Base-by-base conservation (phyloP, 176 grass and related monocot genomes). In the Ensete glaucum region DNA sequence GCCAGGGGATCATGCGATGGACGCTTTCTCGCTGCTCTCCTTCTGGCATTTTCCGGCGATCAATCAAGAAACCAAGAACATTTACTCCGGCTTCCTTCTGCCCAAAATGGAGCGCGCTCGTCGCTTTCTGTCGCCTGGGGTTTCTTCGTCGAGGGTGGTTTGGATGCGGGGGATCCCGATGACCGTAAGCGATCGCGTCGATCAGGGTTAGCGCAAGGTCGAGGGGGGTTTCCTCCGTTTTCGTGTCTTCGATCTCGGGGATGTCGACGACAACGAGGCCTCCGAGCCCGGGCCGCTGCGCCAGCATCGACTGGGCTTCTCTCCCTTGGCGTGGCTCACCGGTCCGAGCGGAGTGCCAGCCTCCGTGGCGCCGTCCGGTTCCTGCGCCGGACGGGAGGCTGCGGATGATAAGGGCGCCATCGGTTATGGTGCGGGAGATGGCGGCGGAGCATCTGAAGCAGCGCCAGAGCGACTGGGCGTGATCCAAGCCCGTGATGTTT, bases 381-480 rank as follows among this genome's bases (percentile, higher is more conserved):
- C 20, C 75, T 77, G n/a, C 75, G 60, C 1, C 60, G 48, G 57
- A 34, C 75, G 11, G 52, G 75, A 11, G 25, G n/a, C 48, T 60
- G 43, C 57, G 57, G 15, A 64, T 51, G 59, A 64, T 65, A 60
- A 59, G 75, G 58, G 75, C 52, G 21, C 60, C 57, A 11, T 77
- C 75, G 59, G 64, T 77, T 60, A 64, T 64, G 57, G 75, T 77
- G 58, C 75, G 60, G 48, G 75, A 77, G 75, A 24, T 49, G 10
- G 75, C 75, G 21, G 75, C 75, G 11, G 75, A 63, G 59, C 60
- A 77, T 59, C 75, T 77, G 60, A 60, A 77, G 75, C 59, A 65
- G 48, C 75, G 75, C 43, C 75, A 77, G 60, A 76, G 74, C 34
- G 74, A 76, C 74, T 76, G 74, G 74, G 74, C 74, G 4, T 76